These are phyloP conservation scores for Colletotrichum karsti DNA, from an alignment of 2,329 filamentous ascomycete species.

Conservation along the genomic window DNA sequence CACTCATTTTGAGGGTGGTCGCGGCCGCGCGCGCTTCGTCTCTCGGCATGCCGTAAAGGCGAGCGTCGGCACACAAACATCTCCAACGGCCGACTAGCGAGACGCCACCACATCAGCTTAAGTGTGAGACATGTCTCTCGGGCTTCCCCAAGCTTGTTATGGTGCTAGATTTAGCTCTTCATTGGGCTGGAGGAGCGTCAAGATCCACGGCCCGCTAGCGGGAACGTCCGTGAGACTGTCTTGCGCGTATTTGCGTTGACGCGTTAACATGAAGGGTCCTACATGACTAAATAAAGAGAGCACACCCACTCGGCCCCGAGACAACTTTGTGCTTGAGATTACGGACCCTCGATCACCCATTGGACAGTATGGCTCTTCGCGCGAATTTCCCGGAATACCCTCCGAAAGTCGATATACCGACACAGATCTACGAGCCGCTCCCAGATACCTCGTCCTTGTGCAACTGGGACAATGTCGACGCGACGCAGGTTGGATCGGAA, in stretches of 20 bases:
- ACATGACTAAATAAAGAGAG: neutral
- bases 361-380: neutral
- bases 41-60: neutral
- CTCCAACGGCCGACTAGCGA: neutral
- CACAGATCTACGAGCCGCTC: conserved; percentile 21
- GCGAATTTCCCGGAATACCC: conserved; percentile 4
- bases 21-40: neutral
- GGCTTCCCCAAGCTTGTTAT: conserved; percentile 4
- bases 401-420: conserved; percentile 13
- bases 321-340: neutral
- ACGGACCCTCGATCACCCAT: neutral
- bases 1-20: neutral
- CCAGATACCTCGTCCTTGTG: neutral
- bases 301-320: neutral
- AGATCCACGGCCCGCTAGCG: neutral
- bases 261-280: neutral
- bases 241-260: neutral
- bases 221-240: neutral
- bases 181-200: no score
- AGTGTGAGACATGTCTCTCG: neutral
- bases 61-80: neutral
- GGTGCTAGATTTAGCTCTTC: neutral
- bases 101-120: neutral
- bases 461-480: conserved; percentile 9
- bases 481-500: neutral